Evolutionary conservation across 345 rosid species (phyloP), one percentile per base, ranked within the genome.

Genomic region (Anacardium occidentale): DNA sequence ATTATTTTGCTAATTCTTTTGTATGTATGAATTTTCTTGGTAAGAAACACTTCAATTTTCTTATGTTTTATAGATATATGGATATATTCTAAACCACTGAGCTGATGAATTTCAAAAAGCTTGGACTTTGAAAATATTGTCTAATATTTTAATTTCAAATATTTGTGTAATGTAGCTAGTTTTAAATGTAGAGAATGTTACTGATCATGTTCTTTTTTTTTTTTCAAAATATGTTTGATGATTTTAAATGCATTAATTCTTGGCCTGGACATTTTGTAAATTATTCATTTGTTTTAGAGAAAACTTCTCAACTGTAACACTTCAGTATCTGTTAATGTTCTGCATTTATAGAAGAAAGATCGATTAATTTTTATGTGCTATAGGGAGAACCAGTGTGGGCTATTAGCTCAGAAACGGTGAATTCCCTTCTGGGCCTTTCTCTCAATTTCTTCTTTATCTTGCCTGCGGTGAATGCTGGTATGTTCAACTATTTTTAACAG

Each of bases 301-400:
- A 10, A 29, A 5, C 8, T 4, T n/a, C 47, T 52, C 26, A 32
- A 6, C 52, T 47, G 21, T 15, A 29, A 20, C 10, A 54, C 15
- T 53, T 51, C 22, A 10, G 40, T 52, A 66, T 15, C 42, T n/a
- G 26, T 51, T 51, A 26, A 9, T 66, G 25, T 5, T n/a, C 3
- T 66, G 47, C 10, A 51, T 4, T 68, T 68, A 21, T 32, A 34
- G 40, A 55, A 22, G 53, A 56, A 56, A 69, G 63, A 22, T 42
- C 42, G 20, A 70, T 32, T 18, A 3, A 12, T 25, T 69, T 58
- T 63, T 76, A 62, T 55, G 17, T 73, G 32, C 53, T 48, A 74
- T 85, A 92, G 98, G 96, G 98, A 66, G 96, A 95, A 85, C 97
- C 98, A 3, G 96, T 92, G 65, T 92, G 98, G 96, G 91, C 89